Evolutionary conservation across 2,329 filamentous ascomycete species (phyloP).

Genomic region (Nannizzia gypsea): DNA sequence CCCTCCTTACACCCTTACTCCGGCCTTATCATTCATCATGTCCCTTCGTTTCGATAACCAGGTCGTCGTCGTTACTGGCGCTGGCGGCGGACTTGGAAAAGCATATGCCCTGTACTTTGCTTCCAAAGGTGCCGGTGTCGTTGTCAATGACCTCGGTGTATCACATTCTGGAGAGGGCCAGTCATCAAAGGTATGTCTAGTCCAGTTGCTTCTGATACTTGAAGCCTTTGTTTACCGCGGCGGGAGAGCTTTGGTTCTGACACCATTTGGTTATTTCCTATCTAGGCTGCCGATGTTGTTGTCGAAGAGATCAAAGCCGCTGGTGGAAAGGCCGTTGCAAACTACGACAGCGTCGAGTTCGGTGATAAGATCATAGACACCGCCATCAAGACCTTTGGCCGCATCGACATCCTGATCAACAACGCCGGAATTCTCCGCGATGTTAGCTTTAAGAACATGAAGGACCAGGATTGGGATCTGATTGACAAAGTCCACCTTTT

Average conservation of each 20-base stretch:
- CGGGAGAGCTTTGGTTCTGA: background rate
- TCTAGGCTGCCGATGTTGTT: slow-evolving; percentile 50
- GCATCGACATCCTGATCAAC: slow-evolving; percentile 92
- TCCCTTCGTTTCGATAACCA: slow-evolving; percentile 75
- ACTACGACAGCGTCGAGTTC: slow-evolving; percentile 76
- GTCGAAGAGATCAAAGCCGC: slow-evolving; percentile 52
- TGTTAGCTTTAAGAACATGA: slow-evolving; percentile 98
- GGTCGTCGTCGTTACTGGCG: slow-evolving; percentile 79
- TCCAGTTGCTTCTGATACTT: background rate
- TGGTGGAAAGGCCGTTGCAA: slow-evolving; percentile 91
- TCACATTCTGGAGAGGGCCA: slow-evolving; percentile 88
- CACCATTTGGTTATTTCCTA: background rate
- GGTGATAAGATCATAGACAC: slow-evolving; percentile 83
- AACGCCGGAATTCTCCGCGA: slow-evolving; percentile 94
- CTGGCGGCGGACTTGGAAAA: slow-evolving; percentile 69
- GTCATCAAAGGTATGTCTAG: slow-evolving; percentile 60
- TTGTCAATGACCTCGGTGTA: slow-evolving; percentile 90
- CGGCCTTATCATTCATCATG: slow-evolving; percentile 32
- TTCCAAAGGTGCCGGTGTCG: slow-evolving; percentile 80
- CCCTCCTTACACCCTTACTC: background rate
- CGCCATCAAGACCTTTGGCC: slow-evolving; percentile 42
- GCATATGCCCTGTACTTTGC: slow-evolving; percentile 83
- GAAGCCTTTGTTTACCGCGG: background rate
- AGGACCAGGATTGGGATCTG: slow-evolving; percentile 91
- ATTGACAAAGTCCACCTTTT: slow-evolving; percentile 86